Conservation (phyloP, 768 basidiomycete genomes). For the Antrodiella citrinella region DNA sequence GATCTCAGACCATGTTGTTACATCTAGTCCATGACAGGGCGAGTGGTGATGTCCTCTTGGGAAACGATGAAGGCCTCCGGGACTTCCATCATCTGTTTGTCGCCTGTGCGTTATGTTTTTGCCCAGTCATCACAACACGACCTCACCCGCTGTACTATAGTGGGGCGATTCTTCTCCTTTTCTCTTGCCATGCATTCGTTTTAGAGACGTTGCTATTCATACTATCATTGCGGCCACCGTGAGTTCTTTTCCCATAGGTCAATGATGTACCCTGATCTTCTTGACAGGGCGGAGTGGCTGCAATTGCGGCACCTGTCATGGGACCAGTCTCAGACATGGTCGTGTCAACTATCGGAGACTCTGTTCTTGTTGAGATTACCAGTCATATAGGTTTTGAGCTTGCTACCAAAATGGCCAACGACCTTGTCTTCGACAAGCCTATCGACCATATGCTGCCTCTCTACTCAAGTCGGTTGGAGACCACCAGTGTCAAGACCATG, state of each 20-base stretch:
- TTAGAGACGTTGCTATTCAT: constrained; percentile 54
- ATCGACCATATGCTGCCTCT: constrained; percentile 42
- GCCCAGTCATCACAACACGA: background rate
- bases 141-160: constrained; percentile 22
- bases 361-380: constrained; percentile 50
- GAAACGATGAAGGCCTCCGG: constrained; percentile 54
- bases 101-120: constrained; percentile 36
- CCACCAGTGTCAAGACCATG: constrained; percentile 48
- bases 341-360: constrained; percentile 42
- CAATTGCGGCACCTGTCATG: constrained; percentile 42
- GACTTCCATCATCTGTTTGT: constrained; percentile 51
- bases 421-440: constrained; percentile 41
- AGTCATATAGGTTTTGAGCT: constrained; percentile 47
- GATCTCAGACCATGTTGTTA: background rate
- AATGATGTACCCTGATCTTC: background rate
- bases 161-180: constrained; percentile 62
- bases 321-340: constrained; percentile 47
- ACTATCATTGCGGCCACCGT: constrained; percentile 56
- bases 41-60: constrained; percentile 58
- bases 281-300: constrained; percentile 32
- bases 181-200: constrained; percentile 55
- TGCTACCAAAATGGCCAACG: constrained; percentile 40
- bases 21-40: constrained; percentile 47
- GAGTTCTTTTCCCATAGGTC: constrained; percentile 14
- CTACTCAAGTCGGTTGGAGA: constrained; percentile 45